Evolutionary conservation across 1,284 basidiomycete genomes (phyloP).

Genomic region (Ceratobasidium sp.): DNA sequence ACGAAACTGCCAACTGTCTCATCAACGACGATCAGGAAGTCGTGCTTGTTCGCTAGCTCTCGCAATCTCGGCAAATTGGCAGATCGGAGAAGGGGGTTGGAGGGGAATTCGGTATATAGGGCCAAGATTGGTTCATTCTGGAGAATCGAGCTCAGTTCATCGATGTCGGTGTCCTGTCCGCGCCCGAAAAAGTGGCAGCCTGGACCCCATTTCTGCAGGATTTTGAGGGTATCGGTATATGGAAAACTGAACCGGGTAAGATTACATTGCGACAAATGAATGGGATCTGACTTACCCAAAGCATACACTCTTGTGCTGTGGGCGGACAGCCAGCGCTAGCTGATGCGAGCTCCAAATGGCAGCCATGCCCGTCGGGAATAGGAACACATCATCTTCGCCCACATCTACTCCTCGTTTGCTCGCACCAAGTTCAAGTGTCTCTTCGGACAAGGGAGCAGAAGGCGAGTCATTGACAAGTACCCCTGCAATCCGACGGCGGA

Average conservation of each 20-base stretch:
- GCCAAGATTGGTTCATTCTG: slow-evolving; percentile 58
- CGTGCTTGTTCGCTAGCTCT: slow-evolving; percentile 82
- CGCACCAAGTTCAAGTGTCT: slow-evolving; percentile 29
- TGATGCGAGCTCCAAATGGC: slow-evolving; percentile 93
- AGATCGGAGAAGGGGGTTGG: slow-evolving; percentile 89
- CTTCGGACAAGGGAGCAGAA: slow-evolving; percentile 15
- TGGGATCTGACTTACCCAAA: slow-evolving; percentile 74
- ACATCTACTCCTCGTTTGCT: slow-evolving; percentile 57
- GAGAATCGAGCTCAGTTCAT: slow-evolving; percentile 60
- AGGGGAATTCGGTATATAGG: slow-evolving; percentile 89
- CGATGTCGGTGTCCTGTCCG: slow-evolving; percentile 78
- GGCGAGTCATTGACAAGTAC: slow-evolving; percentile 68
- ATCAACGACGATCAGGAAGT: slow-evolving; percentile 89
- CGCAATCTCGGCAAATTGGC: slow-evolving; percentile 81
- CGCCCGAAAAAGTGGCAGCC: slow-evolving; percentile 90
- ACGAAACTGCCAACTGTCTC: slow-evolving; percentile 97
- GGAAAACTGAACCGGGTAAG: slow-evolving; percentile 71
- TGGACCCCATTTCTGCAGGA: slow-evolving; percentile 95
- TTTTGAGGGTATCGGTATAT: slow-evolving; percentile 96
- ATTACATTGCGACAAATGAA: neutral
- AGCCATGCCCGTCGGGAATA: slow-evolving; percentile 88
- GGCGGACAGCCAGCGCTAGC: slow-evolving; percentile 61
- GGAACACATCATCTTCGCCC: slow-evolving; percentile 83
- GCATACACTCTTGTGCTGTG: slow-evolving; percentile 80
- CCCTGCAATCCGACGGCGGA: slow-evolving; percentile 88